These are phyloP conservation scores for Saccharomyces eubayanus DNA, from an alignment of 805 yeast genomes.

Conservation along the genomic window DNA sequence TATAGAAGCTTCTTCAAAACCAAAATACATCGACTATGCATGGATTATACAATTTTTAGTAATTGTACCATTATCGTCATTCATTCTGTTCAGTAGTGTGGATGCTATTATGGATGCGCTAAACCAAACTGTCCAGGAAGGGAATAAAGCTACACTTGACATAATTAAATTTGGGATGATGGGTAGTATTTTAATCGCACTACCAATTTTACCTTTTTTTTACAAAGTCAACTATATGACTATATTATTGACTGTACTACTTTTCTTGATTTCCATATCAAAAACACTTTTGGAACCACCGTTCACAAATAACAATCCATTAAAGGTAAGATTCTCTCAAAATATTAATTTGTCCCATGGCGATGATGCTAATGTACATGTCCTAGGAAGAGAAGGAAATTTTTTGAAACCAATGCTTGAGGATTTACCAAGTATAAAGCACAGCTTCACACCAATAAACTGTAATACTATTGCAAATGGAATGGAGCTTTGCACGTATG, in stretches of 20 bases:
- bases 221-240: constrained; percentile 55
- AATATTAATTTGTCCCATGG: constrained; percentile 39
- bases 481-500: constrained; percentile 45
- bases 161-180: constrained; percentile 23
- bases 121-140: constrained; percentile 66
- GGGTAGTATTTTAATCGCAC: constrained; percentile 33
- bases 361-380: constrained; percentile 34
- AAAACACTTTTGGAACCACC: constrained; percentile 40
- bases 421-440: constrained; percentile 60
- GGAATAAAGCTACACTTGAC: constrained; percentile 34
- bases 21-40: constrained; percentile 43
- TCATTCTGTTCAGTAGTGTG: constrained; percentile 45
- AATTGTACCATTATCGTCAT: constrained; percentile 55
- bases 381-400: constrained; percentile 43
- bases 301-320: constrained; percentile 47
- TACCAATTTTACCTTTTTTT: constrained; percentile 58
- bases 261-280: constrained; percentile 32
- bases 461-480: constrained; percentile 40
- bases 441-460: constrained; percentile 18
- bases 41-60: constrained; percentile 72
- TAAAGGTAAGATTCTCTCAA: constrained; percentile 67
- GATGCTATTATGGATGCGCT: constrained; percentile 54
- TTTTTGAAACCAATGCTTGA: constrained; percentile 39
- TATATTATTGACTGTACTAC: constrained; percentile 32
- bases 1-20: background rate